Evolutionary conservation across 495 filamentous ascomycete species (phyloP), one percentile per base, ranked within the genome.

Genomic region (Penicillium lagena): DNA sequence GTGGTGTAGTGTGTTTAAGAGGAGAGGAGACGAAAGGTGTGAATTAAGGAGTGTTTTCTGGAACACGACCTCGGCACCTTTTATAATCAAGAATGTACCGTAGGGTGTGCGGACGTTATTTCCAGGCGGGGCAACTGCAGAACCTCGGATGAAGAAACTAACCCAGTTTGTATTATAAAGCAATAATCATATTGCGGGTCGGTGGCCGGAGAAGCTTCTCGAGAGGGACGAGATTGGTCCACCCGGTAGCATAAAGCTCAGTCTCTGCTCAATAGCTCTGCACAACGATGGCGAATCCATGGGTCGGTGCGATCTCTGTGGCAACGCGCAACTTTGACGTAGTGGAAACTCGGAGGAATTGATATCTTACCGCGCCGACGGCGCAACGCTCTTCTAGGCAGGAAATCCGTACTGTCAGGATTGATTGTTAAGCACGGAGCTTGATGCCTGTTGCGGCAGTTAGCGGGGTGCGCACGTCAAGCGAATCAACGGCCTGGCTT

Each of bases 151-250:
- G 56, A 46, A 49, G 32, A 46, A 32, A 36, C 10, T 7, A 9
- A 29, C 3, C 22, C 22, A 12, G 39, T 17, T n/a, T 34, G 37
- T 15, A 56, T 61, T 56, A 61, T 42, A 54, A 64, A 59, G 49
- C 60, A 22, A 22, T 6, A 22, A 22, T 4, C 3, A 6, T 22
- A 54, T 46, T 51, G 35, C 41, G 37, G 52, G 36, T 43, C 37
- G 45, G 42, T 38, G 22, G 40, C 39, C 57, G 51, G 54, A 61
- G 60, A 61, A 64, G 53, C 40, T 64, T 61, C 60, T 61, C 52
- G 55, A 64, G 58, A 51, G 32, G 22, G 22, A 22, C 22, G 2
- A 22, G 22, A 22, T 46, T 30, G 33, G 32, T 4, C 32, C 32
- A 34, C 32, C 22, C 4, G 32, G 32, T 3, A 7, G 32, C 32